phyloP scores from a whole-genome alignment of 2,329 filamentous ascomycete species.

The Lasiodiplodia gonubiensis region DNA sequence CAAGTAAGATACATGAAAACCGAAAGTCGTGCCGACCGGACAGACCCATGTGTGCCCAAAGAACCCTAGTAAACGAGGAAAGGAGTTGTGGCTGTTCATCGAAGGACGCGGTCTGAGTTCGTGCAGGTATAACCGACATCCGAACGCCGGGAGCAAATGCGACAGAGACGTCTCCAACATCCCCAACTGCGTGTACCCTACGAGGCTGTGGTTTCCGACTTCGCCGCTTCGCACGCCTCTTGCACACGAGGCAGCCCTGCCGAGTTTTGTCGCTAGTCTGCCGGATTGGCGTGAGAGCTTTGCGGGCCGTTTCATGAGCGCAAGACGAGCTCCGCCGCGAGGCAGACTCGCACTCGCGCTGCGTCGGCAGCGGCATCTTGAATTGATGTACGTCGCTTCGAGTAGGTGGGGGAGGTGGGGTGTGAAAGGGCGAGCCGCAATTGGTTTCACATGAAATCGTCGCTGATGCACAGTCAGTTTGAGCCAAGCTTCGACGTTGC shows the following conservation, averaged over 20 bases:
- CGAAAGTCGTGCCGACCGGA: conserved; percentile 19
- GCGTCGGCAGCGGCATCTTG: conserved; percentile 18
- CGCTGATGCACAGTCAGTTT: conserved; percentile 39
- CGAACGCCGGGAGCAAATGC: conserved; percentile 15
- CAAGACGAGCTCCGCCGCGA: conserved; percentile 24
- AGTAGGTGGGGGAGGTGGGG: conserved; percentile 25
- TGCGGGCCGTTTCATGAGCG: conserved; percentile 23
- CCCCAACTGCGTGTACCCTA: conserved; percentile 13
- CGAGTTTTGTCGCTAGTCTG: conserved; percentile 17
- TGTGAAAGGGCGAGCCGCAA: conserved; percentile 18
- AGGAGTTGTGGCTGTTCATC: not conserved
- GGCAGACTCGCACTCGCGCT: conserved; percentile 15
- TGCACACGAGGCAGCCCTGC: conserved; percentile 18
- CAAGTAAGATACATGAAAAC: conserved; percentile 27
- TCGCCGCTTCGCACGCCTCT: conserved; percentile 13
- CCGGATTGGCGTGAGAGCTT: conserved; percentile 23
- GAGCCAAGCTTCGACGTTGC: conserved; percentile 8
- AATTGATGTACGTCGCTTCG: conserved; percentile 24
- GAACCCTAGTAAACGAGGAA: conserved; percentile 14
- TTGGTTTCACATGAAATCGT: conserved; percentile 47
- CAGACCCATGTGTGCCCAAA: conserved; percentile 19
- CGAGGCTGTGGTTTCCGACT: conserved; percentile 17
- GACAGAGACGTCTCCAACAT: conserved; percentile 21
- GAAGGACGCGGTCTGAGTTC: not conserved
- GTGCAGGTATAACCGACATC: conserved; percentile 19